Conservation (phyloP, 208 protist genomes). For the Leishmania major region DNA sequence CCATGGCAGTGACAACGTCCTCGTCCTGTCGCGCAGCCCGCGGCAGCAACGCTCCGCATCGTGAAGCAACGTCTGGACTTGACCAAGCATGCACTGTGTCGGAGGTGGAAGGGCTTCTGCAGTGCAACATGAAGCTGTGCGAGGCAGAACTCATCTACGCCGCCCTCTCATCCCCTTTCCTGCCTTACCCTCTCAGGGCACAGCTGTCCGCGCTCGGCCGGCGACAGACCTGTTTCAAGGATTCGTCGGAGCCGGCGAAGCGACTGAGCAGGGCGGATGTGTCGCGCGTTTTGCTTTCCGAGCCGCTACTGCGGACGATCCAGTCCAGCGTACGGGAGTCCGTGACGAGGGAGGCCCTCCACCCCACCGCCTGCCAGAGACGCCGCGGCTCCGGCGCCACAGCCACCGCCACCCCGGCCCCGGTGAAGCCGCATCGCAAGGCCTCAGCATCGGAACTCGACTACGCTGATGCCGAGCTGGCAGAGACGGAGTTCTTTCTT, state of each 20-base stretch:
- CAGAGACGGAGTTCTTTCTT: conserved; percentile 6
- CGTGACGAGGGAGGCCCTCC: not conserved
- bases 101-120: conserved; percentile 53
- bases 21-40: conserved; percentile 25
- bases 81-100: conserved; percentile 52
- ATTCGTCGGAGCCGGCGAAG: not conserved
- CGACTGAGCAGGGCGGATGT: conserved; percentile 15
- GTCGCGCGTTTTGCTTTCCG: conserved; percentile 23
- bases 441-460: not conserved
- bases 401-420: not conserved
- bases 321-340: conserved; percentile 21
- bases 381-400: not conserved
- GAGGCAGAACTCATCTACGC: conserved; percentile 34
- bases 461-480: not conserved
- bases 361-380: not conserved
- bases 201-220: conserved; percentile 13
- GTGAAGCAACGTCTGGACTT: not conserved
- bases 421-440: not conserved
- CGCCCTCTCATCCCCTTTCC: conserved; percentile 37
- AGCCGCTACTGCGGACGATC: conserved; percentile 37
- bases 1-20: conserved; percentile 40
- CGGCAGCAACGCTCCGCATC: not conserved
- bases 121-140: conserved; percentile 26
- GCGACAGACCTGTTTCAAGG: not conserved
- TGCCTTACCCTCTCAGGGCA: conserved; percentile 30